These are phyloP conservation scores for Paspalum vaginatum DNA, from an alignment of 176 grass and related monocot species.

Conservation along the genomic window DNA sequence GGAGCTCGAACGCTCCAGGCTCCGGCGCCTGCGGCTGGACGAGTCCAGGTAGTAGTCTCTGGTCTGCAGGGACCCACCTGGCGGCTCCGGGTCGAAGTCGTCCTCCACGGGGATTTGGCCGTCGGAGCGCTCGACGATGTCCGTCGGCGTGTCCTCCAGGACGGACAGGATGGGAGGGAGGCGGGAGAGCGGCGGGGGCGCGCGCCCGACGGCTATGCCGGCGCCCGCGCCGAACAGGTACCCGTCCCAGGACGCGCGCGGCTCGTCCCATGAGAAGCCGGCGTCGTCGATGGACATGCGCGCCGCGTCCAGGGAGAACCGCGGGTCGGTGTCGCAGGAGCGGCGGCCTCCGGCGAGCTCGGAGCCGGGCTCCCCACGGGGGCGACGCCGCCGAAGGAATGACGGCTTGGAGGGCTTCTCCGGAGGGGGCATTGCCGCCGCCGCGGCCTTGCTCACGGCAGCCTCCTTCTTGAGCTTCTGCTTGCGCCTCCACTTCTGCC, in stretches of 20 bases:
- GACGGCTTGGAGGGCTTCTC: conserved; percentile 63
- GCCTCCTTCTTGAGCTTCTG: conserved; percentile 97
- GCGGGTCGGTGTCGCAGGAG: conserved; percentile 92
- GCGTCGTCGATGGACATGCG: conserved; percentile 96
- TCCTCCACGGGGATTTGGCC: conserved; percentile 95
- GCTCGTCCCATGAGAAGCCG: conserved; percentile 85
- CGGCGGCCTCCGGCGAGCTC: conserved; percentile 70
- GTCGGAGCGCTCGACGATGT: conserved; percentile 76
- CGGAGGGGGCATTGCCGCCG: conserved; percentile 43
- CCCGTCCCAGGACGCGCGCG: conserved; percentile 96
- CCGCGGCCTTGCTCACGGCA: conserved; percentile 62
- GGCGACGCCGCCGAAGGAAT: conserved; percentile 50
- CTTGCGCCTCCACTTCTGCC: conserved; percentile 92
- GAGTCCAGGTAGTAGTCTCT: conserved; percentile 86
- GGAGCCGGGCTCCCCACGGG: conserved; percentile 54
- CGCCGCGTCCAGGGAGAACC: conserved; percentile 87
- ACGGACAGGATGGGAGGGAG: conserved; percentile 93
- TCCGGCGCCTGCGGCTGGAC: conserved; percentile 63
- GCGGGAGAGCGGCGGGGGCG: conserved; percentile 65
- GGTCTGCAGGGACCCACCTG: conserved; percentile 70
- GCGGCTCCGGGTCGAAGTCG: conserved; percentile 48
- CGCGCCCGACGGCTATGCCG: conserved; percentile 52
- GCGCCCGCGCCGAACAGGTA: conserved; percentile 70
- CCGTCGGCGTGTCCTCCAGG: conserved; percentile 65
- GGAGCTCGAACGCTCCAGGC: conserved; percentile 79